Percentiles rank a stretch among this genome's conserved stretches.
Conservation (phyloP, 139 green algal genomes). For the Axilococcus clingmanii region DNA sequence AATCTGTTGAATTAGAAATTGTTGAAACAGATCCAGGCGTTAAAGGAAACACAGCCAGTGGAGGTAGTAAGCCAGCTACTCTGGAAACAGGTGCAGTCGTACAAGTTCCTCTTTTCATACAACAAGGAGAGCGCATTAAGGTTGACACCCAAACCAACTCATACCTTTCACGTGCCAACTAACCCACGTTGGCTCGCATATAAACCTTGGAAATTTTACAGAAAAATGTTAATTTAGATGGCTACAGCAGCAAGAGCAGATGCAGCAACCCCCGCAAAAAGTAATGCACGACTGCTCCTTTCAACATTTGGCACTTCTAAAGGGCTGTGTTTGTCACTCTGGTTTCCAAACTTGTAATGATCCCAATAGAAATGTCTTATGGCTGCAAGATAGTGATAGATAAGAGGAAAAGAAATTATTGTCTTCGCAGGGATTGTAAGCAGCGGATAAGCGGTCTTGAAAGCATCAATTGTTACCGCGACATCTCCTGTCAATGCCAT, state of each 20-base stretch:
- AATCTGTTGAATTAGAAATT: conserved; percentile 73
- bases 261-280: conserved; percentile 29
- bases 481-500: conserved; percentile 67
- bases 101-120: conserved; percentile 76
- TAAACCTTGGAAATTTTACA: neutral
- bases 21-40: conserved; percentile 72
- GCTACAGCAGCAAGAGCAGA: conserved; percentile 16
- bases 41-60: conserved; percentile 79
- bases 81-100: conserved; percentile 77
- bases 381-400: conserved; percentile 86
- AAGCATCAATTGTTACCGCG: conserved; percentile 35
- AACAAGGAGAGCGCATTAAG: conserved; percentile 69
- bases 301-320: conserved; percentile 59
- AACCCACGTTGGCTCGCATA: no score
- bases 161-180: conserved; percentile 39
- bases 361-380: conserved; percentile 82
- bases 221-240: conserved; percentile 12
- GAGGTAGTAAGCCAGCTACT: conserved; percentile 79
- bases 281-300: conserved; percentile 38
- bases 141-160: conserved; percentile 66
- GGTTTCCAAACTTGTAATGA: conserved; percentile 59
- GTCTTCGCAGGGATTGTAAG: conserved; percentile 66
- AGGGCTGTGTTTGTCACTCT: conserved; percentile 55
- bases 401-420: conserved; percentile 62
- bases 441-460: conserved; percentile 42